phyloP scores from a whole-genome alignment of 2,329 filamentous ascomycete species.

The Colletotrichum tanaceti region DNA sequence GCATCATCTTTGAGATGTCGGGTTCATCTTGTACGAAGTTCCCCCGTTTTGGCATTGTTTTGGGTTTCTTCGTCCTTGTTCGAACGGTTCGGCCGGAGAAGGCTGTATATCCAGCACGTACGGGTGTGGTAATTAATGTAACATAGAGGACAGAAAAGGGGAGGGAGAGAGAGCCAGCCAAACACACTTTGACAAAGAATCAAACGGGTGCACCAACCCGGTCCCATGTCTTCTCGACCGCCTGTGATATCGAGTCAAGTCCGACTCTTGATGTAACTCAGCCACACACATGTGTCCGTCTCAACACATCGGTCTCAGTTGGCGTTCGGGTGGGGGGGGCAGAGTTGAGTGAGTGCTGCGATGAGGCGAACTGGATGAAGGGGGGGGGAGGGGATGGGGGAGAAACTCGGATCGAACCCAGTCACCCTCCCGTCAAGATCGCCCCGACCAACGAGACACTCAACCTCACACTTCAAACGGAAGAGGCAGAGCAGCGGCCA shows the following conservation, averaged over 20 bases:
- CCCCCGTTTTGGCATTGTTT: conserved; percentile 25
- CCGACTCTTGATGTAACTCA: too few species aligned
- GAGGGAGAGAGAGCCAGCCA: conserved; percentile 10
- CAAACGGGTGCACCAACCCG: not conserved
- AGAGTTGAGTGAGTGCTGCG: not conserved
- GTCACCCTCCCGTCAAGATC: not conserved
- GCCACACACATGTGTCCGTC: conserved; percentile 1
- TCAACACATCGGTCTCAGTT: not conserved
- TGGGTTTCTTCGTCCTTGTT: not conserved
- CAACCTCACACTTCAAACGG: not conserved
- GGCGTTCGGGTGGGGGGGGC: not conserved
- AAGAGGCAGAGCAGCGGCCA: conserved; percentile 5
- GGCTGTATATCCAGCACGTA: conserved; percentile 23
- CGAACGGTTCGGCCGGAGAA: too few species aligned
- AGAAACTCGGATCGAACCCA: conserved; percentile 1
- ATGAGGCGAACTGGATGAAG: conserved; percentile 17
- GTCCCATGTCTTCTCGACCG: too few species aligned
- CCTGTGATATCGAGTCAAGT: not conserved
- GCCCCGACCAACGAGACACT: not conserved
- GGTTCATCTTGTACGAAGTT: conserved; percentile 13
- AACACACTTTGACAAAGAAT: too few species aligned
- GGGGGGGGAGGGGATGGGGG: too few species aligned
- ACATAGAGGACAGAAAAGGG: conserved; percentile 26
- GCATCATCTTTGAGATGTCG: not conserved
- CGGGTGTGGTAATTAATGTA: conserved; percentile 40